These are phyloP conservation scores for Phytopythium helicoides DNA, from an alignment of 352 stramenopile species.

Conservation along the genomic window DNA sequence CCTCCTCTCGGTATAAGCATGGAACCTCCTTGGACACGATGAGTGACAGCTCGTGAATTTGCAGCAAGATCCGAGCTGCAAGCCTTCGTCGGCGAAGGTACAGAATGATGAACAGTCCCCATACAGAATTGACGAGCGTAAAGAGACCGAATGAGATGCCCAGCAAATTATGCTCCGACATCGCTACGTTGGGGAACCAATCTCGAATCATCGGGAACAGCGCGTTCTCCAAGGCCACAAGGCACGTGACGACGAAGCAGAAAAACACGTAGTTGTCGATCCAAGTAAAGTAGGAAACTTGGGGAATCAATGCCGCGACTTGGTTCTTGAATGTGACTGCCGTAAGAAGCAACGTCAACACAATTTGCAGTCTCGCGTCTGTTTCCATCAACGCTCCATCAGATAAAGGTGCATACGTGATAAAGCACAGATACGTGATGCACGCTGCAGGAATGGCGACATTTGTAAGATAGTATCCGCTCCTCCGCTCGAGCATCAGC, in stretches of 20 bases:
- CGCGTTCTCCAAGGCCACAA: constrained; percentile 59
- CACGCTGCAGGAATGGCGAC: constrained; percentile 38
- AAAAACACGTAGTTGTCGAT: constrained; percentile 69
- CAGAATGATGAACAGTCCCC: constrained; percentile 17
- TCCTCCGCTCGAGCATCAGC: constrained; percentile 54
- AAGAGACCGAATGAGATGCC: constrained; percentile 36
- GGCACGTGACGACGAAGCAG: constrained; percentile 53
- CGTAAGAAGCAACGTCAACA: constrained; percentile 60
- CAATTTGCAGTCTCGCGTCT: constrained; percentile 49
- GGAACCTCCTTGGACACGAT: constrained; percentile 30
- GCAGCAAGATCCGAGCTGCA: constrained; percentile 17
- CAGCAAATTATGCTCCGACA: constrained; percentile 31
- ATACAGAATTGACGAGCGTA: constrained; percentile 38
- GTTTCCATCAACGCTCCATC: constrained; percentile 40
- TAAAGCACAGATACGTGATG: constrained; percentile 59
- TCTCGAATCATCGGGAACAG: constrained; percentile 37
- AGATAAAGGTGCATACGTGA: constrained; percentile 37
- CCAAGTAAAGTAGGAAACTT: constrained; percentile 65
- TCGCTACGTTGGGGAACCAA: constrained; percentile 9
- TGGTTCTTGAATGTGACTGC: constrained; percentile 67
- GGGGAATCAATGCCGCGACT: constrained; percentile 43
- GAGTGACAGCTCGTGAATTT: constrained; percentile 35
- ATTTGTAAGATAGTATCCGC: constrained; percentile 58
- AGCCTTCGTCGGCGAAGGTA: constrained; percentile 29
- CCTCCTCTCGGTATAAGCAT: constrained; percentile 16